Evolutionary conservation across 345 rosid species (phyloP).

Genomic region (Cochlearia excelsa): DNA sequence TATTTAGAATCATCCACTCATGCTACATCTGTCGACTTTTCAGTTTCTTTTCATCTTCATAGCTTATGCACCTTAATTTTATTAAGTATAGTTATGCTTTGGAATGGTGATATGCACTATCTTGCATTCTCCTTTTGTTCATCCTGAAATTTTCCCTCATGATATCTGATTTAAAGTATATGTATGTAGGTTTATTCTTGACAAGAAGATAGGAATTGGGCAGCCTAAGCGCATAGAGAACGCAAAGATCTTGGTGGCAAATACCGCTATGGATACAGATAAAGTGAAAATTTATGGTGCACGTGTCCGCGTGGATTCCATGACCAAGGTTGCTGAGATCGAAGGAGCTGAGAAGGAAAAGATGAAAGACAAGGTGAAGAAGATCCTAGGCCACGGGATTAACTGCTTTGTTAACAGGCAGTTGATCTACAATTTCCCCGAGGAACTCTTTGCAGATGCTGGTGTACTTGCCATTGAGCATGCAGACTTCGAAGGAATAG

Average conservation of each 20-base stretch:
- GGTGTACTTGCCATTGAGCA: conserved; percentile 98
- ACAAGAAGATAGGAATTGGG: conserved; percentile 97
- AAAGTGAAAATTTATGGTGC: conserved; percentile 99
- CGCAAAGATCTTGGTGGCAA: conserved; percentile 94
- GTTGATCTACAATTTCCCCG: conserved; percentile 95
- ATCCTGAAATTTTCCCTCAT: conserved; percentile 1
- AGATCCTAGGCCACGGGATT: conserved; percentile 85
- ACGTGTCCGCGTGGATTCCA: conserved; percentile 98
- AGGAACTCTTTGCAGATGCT: conserved; percentile 95
- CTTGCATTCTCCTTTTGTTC: background rate
- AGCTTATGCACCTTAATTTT: background rate
- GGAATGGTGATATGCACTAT: background rate
- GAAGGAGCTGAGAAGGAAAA: conserved; percentile 99
- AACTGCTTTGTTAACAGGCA: conserved; percentile 99
- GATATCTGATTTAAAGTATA: conserved; percentile 4
- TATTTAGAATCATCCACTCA: background rate
- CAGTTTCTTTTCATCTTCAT: background rate
- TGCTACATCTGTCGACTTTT: background rate
- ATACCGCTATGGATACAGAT: conserved; percentile 99
- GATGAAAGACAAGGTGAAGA: conserved; percentile 97
- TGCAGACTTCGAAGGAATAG: conserved; percentile 98
- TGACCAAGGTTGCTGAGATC: conserved; percentile 94
- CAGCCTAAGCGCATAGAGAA: conserved; percentile 96
- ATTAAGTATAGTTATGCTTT: background rate
- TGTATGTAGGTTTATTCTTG: conserved; percentile 79